phyloP scores from a whole-genome alignment of 2,329 filamentous ascomycete species.

The Alternaria tenuissima region DNA sequence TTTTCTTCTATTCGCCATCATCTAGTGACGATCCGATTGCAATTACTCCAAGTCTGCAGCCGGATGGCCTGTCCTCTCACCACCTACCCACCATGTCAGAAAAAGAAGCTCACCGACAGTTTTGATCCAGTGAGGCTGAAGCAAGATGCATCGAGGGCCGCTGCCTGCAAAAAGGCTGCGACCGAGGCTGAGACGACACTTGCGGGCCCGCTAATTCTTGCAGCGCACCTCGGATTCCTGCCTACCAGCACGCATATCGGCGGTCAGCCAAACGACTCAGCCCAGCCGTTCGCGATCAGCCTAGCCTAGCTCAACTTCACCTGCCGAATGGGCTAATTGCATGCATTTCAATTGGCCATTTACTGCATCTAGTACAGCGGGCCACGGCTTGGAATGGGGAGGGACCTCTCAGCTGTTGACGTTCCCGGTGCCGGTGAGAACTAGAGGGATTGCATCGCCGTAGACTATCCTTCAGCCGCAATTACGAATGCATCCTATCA shows the following conservation, averaged over 20 bases:
- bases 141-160: not conserved
- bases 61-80: not conserved
- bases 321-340: not conserved
- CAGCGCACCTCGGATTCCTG: not conserved
- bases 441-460: not conserved
- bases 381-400: not conserved
- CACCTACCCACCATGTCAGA: not conserved
- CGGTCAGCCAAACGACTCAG: not conserved
- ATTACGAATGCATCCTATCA: not conserved
- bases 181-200: not conserved
- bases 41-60: too few relatives aligned
- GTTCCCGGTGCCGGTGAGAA: not conserved
- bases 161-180: not conserved
- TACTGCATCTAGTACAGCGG: not conserved
- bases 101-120: not conserved
- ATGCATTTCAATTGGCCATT: not conserved
- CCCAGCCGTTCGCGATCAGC: not conserved
- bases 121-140: not conserved
- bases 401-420: not conserved
- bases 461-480: not conserved
- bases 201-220: too few relatives aligned
- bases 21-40: too few relatives aligned
- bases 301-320: constrained; percentile 1
- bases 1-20: too few relatives aligned
- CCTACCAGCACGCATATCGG: not conserved